A percentile compares a stretch with the other conserved stretches of the same genome.
Evolutionary conservation across 2,329 filamentous ascomycete species (phyloP).

Genomic region (Alternaria novae-zelandiae): DNA sequence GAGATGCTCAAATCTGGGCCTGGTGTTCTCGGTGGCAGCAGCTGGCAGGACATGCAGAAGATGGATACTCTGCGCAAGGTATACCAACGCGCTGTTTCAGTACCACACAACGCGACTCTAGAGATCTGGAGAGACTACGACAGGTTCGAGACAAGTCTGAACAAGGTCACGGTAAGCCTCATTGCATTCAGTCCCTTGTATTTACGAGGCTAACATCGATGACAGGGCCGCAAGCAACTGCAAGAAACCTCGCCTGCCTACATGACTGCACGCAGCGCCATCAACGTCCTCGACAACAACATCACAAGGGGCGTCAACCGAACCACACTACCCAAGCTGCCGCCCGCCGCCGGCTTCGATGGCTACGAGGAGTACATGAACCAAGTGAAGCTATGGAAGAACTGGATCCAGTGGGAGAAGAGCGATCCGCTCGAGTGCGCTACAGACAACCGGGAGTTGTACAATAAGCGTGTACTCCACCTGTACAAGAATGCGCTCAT

Average conservation of each 20-base stretch:
- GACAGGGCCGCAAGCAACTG: conserved; percentile 86
- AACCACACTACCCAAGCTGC: conserved; percentile 78
- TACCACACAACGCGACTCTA: conserved; percentile 84
- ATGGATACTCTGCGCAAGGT: conserved; percentile 92
- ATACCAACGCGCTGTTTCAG: conserved; percentile 86
- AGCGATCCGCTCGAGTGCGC: conserved; percentile 87
- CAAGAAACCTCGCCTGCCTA: conserved; percentile 92
- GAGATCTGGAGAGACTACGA: conserved; percentile 97
- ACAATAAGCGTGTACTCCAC: conserved; percentile 81
- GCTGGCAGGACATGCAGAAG: conserved; percentile 98
- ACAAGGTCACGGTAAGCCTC: conserved; percentile 80
- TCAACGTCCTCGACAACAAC: conserved; percentile 90
- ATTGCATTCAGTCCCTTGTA: not conserved
- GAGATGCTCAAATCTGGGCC: conserved; percentile 90
- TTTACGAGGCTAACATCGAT: conserved; percentile 22
- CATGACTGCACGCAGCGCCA: conserved; percentile 93
- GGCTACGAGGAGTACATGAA: conserved; percentile 83
- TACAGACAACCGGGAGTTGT: conserved; percentile 76
- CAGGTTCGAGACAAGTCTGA: conserved; percentile 90
- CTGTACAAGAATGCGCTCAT: conserved; percentile 94
- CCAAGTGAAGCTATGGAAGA: conserved; percentile 89
- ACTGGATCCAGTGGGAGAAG: conserved; percentile 95
- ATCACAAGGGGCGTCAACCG: conserved; percentile 78
- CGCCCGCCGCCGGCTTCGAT: conserved; percentile 83
- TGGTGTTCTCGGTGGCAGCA: conserved; percentile 80